Percentiles rank a stretch among this genome's conserved stretches.
Evolutionary conservation across 495 filamentous ascomycete species (phyloP).

Genomic region (Aspergillus cristatus): DNA sequence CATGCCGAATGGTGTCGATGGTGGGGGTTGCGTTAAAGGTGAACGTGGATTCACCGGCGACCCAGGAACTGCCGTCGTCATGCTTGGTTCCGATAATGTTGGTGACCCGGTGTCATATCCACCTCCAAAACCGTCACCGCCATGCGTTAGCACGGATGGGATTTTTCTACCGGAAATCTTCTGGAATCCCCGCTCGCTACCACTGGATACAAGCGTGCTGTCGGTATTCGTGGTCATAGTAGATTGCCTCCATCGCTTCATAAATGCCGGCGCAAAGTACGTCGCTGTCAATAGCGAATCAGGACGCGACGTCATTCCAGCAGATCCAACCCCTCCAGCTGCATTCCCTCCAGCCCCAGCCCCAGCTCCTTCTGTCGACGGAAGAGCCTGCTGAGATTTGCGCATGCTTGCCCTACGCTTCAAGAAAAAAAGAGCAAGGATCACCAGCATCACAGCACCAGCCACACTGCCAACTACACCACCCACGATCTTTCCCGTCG

Average conservation of each 20-base stretch:
- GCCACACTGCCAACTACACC: constrained; percentile 59
- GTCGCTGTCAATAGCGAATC: constrained; percentile 49
- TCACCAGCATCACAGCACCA: constrained; percentile 45
- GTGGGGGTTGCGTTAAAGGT: constrained; percentile 21
- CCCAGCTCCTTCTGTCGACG: constrained; percentile 9
- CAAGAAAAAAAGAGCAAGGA: constrained; percentile 41
- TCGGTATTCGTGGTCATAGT: constrained; percentile 35
- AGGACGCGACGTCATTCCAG: constrained; percentile 38
- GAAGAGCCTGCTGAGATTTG: constrained; percentile 14
- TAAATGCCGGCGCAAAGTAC: constrained; percentile 37
- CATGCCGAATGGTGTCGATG: constrained; percentile 25
- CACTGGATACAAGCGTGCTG: constrained; percentile 21
- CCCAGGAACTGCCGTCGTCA: constrained; percentile 9
- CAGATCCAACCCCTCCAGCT: constrained; percentile 4
- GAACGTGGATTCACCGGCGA: constrained; percentile 21
- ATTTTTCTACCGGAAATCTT: constrained; percentile 65
- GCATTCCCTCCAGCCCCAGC: constrained; percentile 3
- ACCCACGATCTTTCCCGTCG: constrained; percentile 42
- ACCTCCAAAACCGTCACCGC: constrained; percentile 63
- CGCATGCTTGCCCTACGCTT: constrained; percentile 30
- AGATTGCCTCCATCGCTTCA: constrained; percentile 33
- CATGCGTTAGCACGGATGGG: constrained; percentile 57
- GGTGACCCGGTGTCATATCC: constrained; percentile 19
- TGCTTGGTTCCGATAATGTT: constrained; percentile 15
- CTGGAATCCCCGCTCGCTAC: constrained; percentile 47